Evolutionary conservation across 116 monocot genomes (phyloP).

Genomic region (Phalaenopsis hybrid): DNA sequence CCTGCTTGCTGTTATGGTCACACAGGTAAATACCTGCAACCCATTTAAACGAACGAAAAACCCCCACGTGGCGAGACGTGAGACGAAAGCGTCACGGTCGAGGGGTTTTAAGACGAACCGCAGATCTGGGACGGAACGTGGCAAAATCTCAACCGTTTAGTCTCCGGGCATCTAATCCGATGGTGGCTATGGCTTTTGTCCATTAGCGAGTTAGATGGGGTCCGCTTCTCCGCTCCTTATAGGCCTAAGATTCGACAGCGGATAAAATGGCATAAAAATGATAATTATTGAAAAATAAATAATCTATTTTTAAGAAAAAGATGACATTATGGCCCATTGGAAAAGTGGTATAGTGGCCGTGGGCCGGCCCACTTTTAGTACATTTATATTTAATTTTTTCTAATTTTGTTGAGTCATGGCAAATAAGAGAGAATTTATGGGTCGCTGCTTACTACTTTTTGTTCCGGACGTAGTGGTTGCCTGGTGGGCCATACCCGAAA

Average conservation of each 20-base stretch:
- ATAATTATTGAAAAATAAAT: neutral
- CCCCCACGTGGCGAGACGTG: neutral
- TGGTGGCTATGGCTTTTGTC: neutral
- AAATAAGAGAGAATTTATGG: neutral
- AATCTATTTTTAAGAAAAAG: neutral
- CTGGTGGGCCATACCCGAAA: neutral
- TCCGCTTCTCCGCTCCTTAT: neutral
- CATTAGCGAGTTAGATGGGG: neutral
- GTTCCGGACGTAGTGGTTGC: neutral
- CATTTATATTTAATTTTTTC: neutral
- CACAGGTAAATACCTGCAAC: neutral
- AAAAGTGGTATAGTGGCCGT: too few species aligned
- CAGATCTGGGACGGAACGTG: neutral
- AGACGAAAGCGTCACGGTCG: neutral
- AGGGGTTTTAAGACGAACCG: neutral
- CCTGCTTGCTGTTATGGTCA: neutral
- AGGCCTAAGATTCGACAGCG: neutral
- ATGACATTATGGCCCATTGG: too few species aligned
- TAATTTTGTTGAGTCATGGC: neutral
- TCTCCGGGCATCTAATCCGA: neutral
- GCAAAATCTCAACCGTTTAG: neutral
- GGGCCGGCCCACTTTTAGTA: too few species aligned
- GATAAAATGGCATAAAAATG: neutral
- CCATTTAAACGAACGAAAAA: neutral
- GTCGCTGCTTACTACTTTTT: constrained; percentile 5